A percentile compares a stretch with the other conserved stretches of the same genome.
phyloP scores from a whole-genome alignment of 352 stramenopile genomes.

The Pythium aquatile region DNA sequence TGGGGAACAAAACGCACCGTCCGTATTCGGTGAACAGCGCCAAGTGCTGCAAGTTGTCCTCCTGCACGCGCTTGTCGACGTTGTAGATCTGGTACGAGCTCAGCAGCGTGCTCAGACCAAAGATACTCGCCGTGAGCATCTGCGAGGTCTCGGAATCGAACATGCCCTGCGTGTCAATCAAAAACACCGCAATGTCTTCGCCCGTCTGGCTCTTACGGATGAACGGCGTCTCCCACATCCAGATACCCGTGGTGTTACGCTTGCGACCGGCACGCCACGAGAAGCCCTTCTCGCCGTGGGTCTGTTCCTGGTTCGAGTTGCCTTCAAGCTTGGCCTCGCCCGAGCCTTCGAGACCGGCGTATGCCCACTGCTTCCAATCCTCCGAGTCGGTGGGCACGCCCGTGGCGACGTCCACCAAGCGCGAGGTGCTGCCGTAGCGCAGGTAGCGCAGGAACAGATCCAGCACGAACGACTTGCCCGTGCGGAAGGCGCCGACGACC shows the following conservation, averaged over 20 bases:
- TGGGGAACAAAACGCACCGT: slow-evolving; percentile 46
- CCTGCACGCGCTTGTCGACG: slow-evolving; percentile 98
- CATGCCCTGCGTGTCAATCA: slow-evolving; percentile 99
- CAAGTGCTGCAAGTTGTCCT: slow-evolving; percentile 99
- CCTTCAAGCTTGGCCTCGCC: slow-evolving; percentile 68
- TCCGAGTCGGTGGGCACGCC: slow-evolving; percentile 32
- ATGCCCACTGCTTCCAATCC: slow-evolving; percentile 69
- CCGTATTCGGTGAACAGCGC: slow-evolving; percentile 99
- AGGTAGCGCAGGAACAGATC: slow-evolving; percentile 98
- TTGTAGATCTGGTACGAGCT: slow-evolving; percentile 99
- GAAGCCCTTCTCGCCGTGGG: slow-evolving; percentile 88
- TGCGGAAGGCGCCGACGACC: slow-evolving; percentile 98
- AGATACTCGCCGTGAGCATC: slow-evolving; percentile 98
- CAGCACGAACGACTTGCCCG: slow-evolving; percentile 98
- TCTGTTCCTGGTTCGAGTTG: slow-evolving; percentile 84
- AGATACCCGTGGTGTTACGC: slow-evolving; percentile 98
- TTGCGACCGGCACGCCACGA: slow-evolving; percentile 95
- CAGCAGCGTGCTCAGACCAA: slow-evolving; percentile 96
- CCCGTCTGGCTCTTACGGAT: slow-evolving; percentile 86
- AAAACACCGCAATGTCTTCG: slow-evolving; percentile 92
- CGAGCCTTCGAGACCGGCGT: slow-evolving; percentile 52
- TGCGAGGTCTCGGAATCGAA: slow-evolving; percentile 99
- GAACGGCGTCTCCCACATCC: slow-evolving; percentile 99
- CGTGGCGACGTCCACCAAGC: slow-evolving; percentile 40
- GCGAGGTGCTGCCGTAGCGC: slow-evolving; percentile 59